These are phyloP conservation scores for Chernovozyma aurita DNA, from an alignment of 1,139 yeast species.

Conservation along the genomic window DNA sequence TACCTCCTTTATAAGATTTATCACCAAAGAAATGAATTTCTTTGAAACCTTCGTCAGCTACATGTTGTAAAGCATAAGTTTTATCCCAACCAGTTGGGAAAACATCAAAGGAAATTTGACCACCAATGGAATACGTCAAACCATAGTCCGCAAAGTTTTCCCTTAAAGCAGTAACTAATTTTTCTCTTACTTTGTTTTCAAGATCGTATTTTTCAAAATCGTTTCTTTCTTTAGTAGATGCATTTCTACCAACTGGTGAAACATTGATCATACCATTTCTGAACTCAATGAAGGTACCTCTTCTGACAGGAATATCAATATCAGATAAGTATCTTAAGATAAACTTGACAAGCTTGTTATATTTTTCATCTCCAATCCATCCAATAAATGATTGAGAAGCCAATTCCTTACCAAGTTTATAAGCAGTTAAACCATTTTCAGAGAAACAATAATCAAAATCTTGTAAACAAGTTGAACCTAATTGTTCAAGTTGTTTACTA, in stretches of 20 bases:
- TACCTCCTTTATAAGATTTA: slow-evolving; percentile 96
- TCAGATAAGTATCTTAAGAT: slow-evolving; percentile 80
- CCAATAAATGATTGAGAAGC: slow-evolving; percentile 90
- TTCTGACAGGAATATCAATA: slow-evolving; percentile 85
- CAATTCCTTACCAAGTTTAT: slow-evolving; percentile 80
- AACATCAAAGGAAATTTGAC: slow-evolving; percentile 97
- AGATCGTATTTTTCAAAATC: slow-evolving; percentile 85
- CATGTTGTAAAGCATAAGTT: slow-evolving; percentile 95
- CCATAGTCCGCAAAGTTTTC: slow-evolving; percentile 77
- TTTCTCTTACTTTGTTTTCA: slow-evolving; percentile 72
- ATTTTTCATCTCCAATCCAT: slow-evolving; percentile 95
- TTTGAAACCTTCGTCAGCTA: slow-evolving; percentile 76
- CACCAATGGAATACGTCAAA: slow-evolving; percentile 96
- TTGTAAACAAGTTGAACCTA: slow-evolving; percentile 70
- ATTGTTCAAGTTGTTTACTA: slow-evolving; percentile 91
- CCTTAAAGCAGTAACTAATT: slow-evolving; percentile 78
- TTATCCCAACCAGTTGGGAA: slow-evolving; percentile 99
- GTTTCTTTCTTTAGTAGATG: slow-evolving; percentile 87
- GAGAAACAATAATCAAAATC: slow-evolving; percentile 95
- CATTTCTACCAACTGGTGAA: slow-evolving; percentile 98
- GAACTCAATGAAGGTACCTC: slow-evolving; percentile 98
- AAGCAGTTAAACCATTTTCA: slow-evolving; percentile 97
- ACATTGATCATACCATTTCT: slow-evolving; percentile 99
- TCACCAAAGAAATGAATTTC: slow-evolving; percentile 97
- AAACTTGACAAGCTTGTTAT: slow-evolving; percentile 83